phyloP scores from a whole-genome alignment of 176 grass and related monocot genomes.

The Triticum monococcum region DNA sequence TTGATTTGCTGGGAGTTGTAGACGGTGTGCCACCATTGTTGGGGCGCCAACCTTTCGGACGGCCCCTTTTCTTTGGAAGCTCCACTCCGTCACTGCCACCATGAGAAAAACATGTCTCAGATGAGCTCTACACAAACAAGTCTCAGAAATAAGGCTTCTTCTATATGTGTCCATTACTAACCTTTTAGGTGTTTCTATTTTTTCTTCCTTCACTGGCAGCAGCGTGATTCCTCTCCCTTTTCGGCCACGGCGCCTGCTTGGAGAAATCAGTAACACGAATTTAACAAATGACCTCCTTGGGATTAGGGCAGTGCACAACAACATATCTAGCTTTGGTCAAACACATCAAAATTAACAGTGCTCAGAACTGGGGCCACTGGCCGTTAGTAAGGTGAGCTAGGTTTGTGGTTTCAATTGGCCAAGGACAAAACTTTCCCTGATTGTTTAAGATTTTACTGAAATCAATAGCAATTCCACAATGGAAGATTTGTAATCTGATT shows the following conservation, averaged over 20 bases:
- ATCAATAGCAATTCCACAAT: neutral
- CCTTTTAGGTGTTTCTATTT: constrained; percentile 56
- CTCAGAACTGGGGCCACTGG: neutral
- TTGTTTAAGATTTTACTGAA: neutral
- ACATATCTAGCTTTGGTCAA: neutral
- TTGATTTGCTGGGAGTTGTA: constrained; percentile 37
- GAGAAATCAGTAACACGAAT: constrained; percentile 26
- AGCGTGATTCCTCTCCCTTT: constrained; percentile 33
- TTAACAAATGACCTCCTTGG: constrained; percentile 6
- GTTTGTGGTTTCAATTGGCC: neutral
- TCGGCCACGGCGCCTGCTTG: constrained; percentile 44
- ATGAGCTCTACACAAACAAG: constrained; percentile 1
- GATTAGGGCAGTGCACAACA: neutral
- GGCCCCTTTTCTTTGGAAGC: constrained; percentile 53
- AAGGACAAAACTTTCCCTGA: neutral
- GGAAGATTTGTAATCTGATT: neutral
- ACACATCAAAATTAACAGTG: neutral
- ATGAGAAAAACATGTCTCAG: constrained; percentile 29
- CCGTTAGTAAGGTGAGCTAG: neutral
- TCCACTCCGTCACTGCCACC: constrained; percentile 38
- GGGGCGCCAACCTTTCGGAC: constrained; percentile 49
- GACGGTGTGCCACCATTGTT: constrained; percentile 30
- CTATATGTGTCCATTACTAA: constrained; percentile 12
- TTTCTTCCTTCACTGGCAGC: constrained; percentile 34
- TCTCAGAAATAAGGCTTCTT: neutral